Base-by-base conservation (phyloP, 2,329 filamentous ascomycete genomes). In the Sclerotinia minor region DNA sequence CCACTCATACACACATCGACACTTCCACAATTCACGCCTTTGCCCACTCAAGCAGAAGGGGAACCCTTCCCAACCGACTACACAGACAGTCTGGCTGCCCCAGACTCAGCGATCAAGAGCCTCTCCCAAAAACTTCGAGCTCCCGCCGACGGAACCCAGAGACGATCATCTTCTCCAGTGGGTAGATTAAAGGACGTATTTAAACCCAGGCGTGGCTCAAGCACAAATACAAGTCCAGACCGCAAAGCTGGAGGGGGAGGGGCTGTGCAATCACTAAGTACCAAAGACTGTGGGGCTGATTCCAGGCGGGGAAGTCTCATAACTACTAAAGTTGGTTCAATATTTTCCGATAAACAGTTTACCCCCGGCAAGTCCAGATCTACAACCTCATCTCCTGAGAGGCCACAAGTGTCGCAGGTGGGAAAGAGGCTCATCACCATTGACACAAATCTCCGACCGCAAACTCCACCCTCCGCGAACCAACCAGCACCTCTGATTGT, bases 111-210 rank as follows among this genome's bases (percentile, higher is more conserved):
- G 65, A 74, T 69, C 77, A 76, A 60, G 13, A 67, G 70, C 73
- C 77, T 78, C 61, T 79, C 79, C 57, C 78, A 67, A 38, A 71
- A 74, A 69, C 80, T 81, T 69, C 81, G 77, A 72, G 79, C 78
- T 67, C 81, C 80, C 59, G 75, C 75, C 71, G 80, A 78, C 73
- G 80, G 80, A 69, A 76, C 79, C 57, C 80, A 80, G 70, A 84
- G 84, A 72, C 85, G 90, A 69, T 87, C 87, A 32, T 83, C 85
- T 26, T 94, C 92, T 13, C 90, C 91, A 15, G 87, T 85, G 64
- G 86, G 87, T 75, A 91, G 88, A 75, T 81, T 94, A 70, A 90
- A 86, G 77, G 88, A 89, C 75, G 90, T 89, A 17, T 92, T 95
- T 74, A 85, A 81, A 68, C 81, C 83, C 29, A 70, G 70, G 53